Conservation (phyloP, 495 filamentous ascomycete species). For the Friedmanniomyces simplex region DNA sequence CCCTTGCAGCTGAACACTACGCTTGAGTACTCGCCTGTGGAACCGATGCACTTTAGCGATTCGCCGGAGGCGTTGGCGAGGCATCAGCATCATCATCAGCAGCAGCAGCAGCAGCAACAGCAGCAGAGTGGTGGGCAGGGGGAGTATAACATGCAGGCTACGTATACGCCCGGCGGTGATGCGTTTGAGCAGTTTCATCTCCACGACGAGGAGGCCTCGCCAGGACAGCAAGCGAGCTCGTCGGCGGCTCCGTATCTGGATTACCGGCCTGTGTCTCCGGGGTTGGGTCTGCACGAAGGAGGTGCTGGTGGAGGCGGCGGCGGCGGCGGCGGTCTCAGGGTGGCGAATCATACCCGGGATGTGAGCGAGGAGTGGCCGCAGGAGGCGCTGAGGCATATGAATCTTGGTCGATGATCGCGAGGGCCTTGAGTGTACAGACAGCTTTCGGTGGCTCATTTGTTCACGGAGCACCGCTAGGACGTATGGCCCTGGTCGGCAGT, state of each 20-base stretch:
- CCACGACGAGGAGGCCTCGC: neutral
- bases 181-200: neutral
- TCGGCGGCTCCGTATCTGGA: neutral
- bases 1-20: conserved; percentile 19
- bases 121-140: no score
- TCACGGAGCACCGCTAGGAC: no score
- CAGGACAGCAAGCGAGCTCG: neutral
- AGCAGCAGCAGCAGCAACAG: neutral
- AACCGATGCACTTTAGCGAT: conserved; percentile 8
- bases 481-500: no score
- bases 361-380: conserved; percentile 27
- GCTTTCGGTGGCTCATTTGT: no score
- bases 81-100: neutral
- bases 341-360: conserved; percentile 25
- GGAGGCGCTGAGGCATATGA: conserved; percentile 30
- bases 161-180: neutral
- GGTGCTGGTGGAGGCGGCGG: conserved; percentile 2
- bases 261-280: neutral
- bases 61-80: conserved; percentile 11
- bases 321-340: conserved; percentile 26
- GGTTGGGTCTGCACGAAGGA: neutral
- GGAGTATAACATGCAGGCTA: conserved; percentile 12
- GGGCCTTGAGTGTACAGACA: no score
- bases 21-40: conserved; percentile 27
- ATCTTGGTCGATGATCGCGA: neutral